phyloP scores from a whole-genome alignment of 2,329 filamentous ascomycete genomes.

The Scolecobasidium constrictum region DNA sequence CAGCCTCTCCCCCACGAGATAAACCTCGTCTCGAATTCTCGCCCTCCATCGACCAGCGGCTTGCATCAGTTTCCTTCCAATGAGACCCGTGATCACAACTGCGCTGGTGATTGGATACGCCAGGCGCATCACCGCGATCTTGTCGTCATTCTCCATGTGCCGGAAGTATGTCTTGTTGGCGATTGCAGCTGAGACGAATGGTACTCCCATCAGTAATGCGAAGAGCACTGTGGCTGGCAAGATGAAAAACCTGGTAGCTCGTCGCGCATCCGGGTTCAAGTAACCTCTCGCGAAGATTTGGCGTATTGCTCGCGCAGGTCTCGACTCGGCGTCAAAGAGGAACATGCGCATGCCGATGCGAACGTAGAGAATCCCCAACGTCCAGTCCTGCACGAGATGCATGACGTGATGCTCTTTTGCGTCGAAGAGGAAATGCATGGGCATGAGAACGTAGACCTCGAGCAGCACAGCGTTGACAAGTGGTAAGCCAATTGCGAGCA shows the following conservation, averaged over 20 bases:
- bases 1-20: conserved; percentile 84
- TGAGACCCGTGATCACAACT: conserved; percentile 35
- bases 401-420: conserved; percentile 54
- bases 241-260: conserved; percentile 82
- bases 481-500: conserved; percentile 70
- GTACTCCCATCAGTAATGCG: conserved; percentile 49
- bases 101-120: conserved; percentile 60
- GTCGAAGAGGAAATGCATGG: conserved; percentile 47
- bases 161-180: conserved; percentile 32
- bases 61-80: conserved; percentile 37
- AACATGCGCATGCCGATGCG: conserved; percentile 66
- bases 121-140: conserved; percentile 39
- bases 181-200: conserved; percentile 47
- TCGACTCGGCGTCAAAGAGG: conserved; percentile 55
- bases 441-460: conserved; percentile 82
- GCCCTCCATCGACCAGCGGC: conserved; percentile 67
- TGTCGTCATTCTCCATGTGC: conserved; percentile 34
- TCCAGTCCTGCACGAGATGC: conserved; percentile 88
- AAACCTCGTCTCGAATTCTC: conserved; percentile 85
- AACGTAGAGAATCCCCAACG: conserved; percentile 79
- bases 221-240: conserved; percentile 60
- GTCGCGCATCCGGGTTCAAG: conserved; percentile 62
- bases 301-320: conserved; percentile 62
- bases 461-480: conserved; percentile 67
- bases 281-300: conserved; percentile 61